Evolutionary conservation across 768 basidiomycete species (phyloP), one percentile per base, ranked within the genome.

Genomic region (Boletus barrowsii): DNA sequence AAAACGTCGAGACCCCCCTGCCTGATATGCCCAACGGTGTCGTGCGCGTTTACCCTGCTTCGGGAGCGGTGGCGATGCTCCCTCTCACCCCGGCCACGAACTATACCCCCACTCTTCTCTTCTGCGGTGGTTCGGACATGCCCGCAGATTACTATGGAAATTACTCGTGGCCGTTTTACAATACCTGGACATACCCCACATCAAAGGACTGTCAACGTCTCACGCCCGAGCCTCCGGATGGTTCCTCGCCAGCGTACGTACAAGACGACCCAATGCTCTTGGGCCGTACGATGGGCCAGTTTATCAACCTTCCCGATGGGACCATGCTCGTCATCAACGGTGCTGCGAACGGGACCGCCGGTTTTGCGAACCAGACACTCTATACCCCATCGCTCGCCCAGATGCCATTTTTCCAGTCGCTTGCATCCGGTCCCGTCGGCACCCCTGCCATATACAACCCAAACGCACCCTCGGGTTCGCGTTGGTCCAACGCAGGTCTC

Each of bases 71-170:
- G 3, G 88, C 88, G 39, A 92, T 98, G 88, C 79, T 98, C 0
- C 95, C 95, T 8, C 79, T 98, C 17, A 95, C 90, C 2, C 88
- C 90, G 5, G 87, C 79, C 24, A 97, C 96, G 74, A 87, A 90
- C 66, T 98, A 90, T 68, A 82, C 79, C 0, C 90, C 88, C 0
- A 91, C 92, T 0, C 67, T 97, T 42, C 63, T 98, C 42, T 95
- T 98, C 73, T 98, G 95, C 59, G 95, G 95, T 47, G 96, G 96
- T 26, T 82, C 83, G 10, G 78, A 88, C 67, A 87, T 96, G 81
- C 75, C 84, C 3, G 85, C 83, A 15, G 75, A 77, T 9, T 75
- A 75, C 42, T 96, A 85, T 75, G 92, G 92, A 46, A 81, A 91
- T 69, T 93, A 92, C 64, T 76, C 83, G 3, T 81, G 72, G 68